Evolutionary conservation across 257 asterid species (phyloP), one percentile per base, ranked within the genome.

Genomic region (Osmanthus fragrans): DNA sequence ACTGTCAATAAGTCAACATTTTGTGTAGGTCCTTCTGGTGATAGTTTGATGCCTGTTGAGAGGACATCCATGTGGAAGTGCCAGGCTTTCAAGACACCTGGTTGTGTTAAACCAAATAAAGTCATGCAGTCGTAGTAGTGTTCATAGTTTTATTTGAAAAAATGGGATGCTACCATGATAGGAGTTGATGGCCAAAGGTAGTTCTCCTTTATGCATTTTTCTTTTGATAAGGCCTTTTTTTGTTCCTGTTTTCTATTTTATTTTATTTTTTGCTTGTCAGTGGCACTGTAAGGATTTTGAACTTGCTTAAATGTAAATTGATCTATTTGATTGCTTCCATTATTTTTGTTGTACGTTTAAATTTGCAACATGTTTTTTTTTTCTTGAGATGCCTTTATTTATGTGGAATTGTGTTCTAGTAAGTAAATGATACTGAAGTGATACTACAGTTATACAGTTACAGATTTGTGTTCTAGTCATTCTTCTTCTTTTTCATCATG

Each of bases 21-120:
- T 83, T 42, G 72, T 27, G 78, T 79, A 30, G 82, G 78, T 29
- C 56, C 81, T 64, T 66, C 83, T 45, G 78, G 70, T 11, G 87
- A 83, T 36, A 40, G 72, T 58, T 77, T 76, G 30, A 47, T 77
- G 42, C 78, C 82, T 15, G 84, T 77, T 71, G 88, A 82, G 74
- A 84, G 84, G 81, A 56, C 84, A 39, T 72, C 89, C 3, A 39
- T 73, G 70, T 87, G 87, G 88, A 87, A 87, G 85, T 87, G 88
- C 65, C 88, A 87, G 75, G 60, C 88, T 32, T 84, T 82, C 85
- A 82, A 84, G 87, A 82, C 81, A 36, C 82, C 88, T 36, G 54
- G 87, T 73, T 72, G 85, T 76, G 87, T 82, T 72, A 76, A 87
- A 78, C 88, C 78, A 68, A 84, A 87, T 69, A 80, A 87, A 76